Evolutionary conservation across 495 filamentous ascomycete species (phyloP).

Genomic region (Tetracladium setigerum): DNA sequence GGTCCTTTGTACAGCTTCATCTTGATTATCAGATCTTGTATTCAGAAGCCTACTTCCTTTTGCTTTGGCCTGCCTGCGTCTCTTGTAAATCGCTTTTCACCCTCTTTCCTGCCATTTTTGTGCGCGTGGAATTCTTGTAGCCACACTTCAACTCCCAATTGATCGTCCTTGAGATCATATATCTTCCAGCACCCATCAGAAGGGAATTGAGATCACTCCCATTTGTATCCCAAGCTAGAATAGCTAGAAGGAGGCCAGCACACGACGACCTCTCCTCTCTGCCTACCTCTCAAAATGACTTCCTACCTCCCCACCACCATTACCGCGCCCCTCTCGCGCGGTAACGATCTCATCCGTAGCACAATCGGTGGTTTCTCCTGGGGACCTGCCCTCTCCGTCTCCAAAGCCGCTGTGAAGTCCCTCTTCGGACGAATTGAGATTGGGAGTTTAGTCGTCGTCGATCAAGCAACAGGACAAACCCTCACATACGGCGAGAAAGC

Average conservation of each 20-base stretch:
- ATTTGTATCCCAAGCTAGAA: not conserved
- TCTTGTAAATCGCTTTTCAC: too few relatives aligned
- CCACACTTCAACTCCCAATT: not conserved
- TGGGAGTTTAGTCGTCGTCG: constrained; percentile 35
- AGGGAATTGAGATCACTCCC: too few relatives aligned
- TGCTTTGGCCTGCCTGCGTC: constrained; percentile 1
- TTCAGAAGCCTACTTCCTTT: not conserved
- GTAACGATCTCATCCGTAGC: constrained; percentile 25
- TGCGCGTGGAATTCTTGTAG: constrained; percentile 2
- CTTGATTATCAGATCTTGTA: too few relatives aligned
- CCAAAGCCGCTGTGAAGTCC: constrained; percentile 30
- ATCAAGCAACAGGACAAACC: constrained; percentile 26
- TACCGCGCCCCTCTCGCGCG: constrained; percentile 7
- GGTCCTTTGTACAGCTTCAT: too few relatives aligned
- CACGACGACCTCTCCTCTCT: not conserved
- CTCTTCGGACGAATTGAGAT: constrained; percentile 32
- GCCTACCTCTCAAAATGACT: constrained; percentile 8
- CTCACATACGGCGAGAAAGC: constrained; percentile 15
- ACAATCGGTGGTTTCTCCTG: constrained; percentile 30
- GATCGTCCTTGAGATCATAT: too few relatives aligned
- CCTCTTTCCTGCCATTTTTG: not conserved
- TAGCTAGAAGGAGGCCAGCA: not conserved
- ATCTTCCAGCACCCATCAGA: too few relatives aligned
- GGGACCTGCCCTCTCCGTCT: constrained; percentile 30
- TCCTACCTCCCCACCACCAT: constrained; percentile 15